These are phyloP conservation scores for Eimeria maxima DNA, from an alignment of 169 alveolate species.

Conservation along the genomic window DNA sequence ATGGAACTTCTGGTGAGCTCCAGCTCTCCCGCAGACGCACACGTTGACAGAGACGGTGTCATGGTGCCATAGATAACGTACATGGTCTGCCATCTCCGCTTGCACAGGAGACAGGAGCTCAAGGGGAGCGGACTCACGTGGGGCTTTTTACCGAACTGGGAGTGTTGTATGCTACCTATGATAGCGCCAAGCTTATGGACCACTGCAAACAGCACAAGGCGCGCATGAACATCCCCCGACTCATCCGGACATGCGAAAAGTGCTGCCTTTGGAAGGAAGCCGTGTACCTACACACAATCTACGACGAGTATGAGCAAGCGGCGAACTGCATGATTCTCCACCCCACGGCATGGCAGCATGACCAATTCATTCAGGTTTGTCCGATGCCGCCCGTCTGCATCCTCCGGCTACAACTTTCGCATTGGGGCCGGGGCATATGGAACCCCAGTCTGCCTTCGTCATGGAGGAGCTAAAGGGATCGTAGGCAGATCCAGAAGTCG, in stretches of 20 bases:
- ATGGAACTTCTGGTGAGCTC: conserved; percentile 91
- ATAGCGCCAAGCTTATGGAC: conserved; percentile 98
- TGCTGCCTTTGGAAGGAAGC: conserved; percentile 88
- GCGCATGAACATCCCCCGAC: conserved; percentile 96
- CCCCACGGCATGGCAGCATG: conserved; percentile 98
- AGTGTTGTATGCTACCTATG: conserved; percentile 98
- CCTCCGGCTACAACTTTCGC: background rate
- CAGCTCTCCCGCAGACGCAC: background rate
- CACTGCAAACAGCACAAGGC: conserved; percentile 91
- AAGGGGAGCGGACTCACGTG: conserved; percentile 94
- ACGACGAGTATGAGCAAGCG: conserved; percentile 98
- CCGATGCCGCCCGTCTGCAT: background rate
- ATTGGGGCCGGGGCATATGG: background rate
- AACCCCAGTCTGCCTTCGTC: background rate
- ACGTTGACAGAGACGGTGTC: background rate
- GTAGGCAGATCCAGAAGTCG: background rate
- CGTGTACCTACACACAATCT: conserved; percentile 97
- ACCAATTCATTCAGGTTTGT: conserved; percentile 92
- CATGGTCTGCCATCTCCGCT: background rate
- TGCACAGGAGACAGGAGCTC: conserved; percentile 86
- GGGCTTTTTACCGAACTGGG: conserved; percentile 99
- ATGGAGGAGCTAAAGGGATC: background rate
- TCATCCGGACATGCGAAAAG: conserved; percentile 95
- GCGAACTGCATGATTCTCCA: conserved; percentile 98
- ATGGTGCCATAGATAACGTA: background rate